phyloP scores from a whole-genome alignment of 805 yeast species.

The Candida koratica region DNA sequence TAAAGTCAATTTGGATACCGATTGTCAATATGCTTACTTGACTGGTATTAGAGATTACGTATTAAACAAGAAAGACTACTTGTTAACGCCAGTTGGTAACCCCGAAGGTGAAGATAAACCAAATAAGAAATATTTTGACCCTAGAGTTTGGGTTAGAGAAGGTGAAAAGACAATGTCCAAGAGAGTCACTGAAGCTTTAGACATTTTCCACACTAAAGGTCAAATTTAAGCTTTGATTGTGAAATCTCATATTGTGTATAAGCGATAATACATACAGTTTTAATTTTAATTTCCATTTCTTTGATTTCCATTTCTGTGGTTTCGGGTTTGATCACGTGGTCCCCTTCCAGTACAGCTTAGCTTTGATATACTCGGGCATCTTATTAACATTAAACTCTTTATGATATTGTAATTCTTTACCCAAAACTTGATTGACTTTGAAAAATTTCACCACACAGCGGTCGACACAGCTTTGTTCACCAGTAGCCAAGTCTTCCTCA shows the following conservation, averaged over 20 bases:
- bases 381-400: constrained; percentile 15
- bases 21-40: constrained; percentile 97
- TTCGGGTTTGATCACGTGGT: no score
- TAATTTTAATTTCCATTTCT: no score
- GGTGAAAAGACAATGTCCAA: constrained; percentile 97
- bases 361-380: constrained; percentile 42
- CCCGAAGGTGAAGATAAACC: constrained; percentile 99
- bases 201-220: constrained; percentile 76
- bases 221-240: constrained; percentile 32
- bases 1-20: constrained; percentile 98
- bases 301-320: no score
- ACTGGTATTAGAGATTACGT: constrained; percentile 97
- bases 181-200: constrained; percentile 81
- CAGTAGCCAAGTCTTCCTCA: constrained; percentile 80
- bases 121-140: constrained; percentile 99
- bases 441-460: constrained; percentile 84
- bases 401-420: constrained; percentile 44
- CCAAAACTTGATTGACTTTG: constrained; percentile 62
- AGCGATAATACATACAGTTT: background rate
- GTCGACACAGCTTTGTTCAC: constrained; percentile 78
- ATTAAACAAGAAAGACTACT: constrained; percentile 92
- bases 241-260: background rate
- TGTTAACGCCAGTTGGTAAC: constrained; percentile 89
- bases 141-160: constrained; percentile 99
- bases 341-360: constrained; percentile 7